Base-by-base conservation (phyloP, 441 rosid species). In the Brassica balearica region DNA sequence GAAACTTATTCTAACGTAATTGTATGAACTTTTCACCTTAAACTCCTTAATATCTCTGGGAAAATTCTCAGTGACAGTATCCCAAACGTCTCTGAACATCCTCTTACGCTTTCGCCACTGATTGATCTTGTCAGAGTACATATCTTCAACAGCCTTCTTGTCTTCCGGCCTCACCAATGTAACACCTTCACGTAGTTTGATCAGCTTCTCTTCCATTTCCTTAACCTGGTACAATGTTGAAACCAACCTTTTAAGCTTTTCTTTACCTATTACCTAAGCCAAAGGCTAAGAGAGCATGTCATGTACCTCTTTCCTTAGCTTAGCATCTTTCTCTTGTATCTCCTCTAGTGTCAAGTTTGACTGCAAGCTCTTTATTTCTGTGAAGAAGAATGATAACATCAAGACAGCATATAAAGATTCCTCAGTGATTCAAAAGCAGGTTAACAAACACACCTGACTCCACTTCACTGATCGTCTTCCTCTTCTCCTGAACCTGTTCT, bases 81-180 rank as follows among this genome's bases (percentile, higher is more conserved):
- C 98, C 98, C 98, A 96, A 43, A 96, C 77, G 77, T 96, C 97
- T 85, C 84, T 92, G 86, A 93, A 92, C 92, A 93, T 93, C 85
- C 98, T 88, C 83, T 89, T 96, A 64, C 97, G 95, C 85, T 73
- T 92, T 81, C 95, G 83, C 98, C 97, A 93, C 25, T 56, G 97
- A 55, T 80, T 90, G 23, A 91, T 66, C 74, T 88, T 91, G 63
- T 88, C 96, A 0, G 88, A 76, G 78, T 77, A 94, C 83, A 87
- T 80, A 6, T 84, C 86, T 69, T 88, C 87, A 68, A 93, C 85
- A 23, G 84, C 87, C 72, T 85, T 87, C 68, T 88, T 83, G 74
- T 90, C 97, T 83, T 96, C 98, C 61, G 97, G 97, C 77, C 76
- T 91, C 81, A 96, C 95, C 79, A 91, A 60, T 63, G 92, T 87